Percentiles rank a stretch among this genome's conserved stretches.
These are phyloP conservation scores for Piper betle DNA, from an alignment of 164 flowering plant species.

Conservation along the genomic window DNA sequence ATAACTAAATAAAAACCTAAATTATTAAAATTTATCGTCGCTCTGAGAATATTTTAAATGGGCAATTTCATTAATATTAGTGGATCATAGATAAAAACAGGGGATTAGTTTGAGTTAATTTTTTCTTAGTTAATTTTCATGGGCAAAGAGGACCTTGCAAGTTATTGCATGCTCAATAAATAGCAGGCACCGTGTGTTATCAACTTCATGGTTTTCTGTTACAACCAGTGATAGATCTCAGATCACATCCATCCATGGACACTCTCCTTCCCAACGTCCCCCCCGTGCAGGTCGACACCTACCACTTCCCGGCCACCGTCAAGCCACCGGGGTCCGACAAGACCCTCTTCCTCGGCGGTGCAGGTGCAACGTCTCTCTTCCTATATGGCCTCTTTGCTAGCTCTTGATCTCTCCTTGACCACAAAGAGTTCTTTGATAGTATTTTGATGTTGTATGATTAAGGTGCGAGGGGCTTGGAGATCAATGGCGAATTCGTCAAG, in stretches of 20 bases:
- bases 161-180: too few species aligned
- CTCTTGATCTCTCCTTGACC: neutral
- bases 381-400: neutral
- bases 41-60: too few species aligned
- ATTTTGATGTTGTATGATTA: constrained; percentile 13
- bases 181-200: too few species aligned
- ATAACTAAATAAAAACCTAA: too few species aligned
- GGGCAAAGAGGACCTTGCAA: too few species aligned
- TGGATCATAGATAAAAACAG: too few species aligned
- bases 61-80: too few species aligned
- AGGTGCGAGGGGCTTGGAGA: constrained; percentile 76
- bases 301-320: constrained; percentile 34
- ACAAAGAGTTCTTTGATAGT: neutral
- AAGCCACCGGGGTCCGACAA: constrained; percentile 53
- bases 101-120: too few species aligned
- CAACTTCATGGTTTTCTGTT: too few species aligned
- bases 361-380: constrained; percentile 28
- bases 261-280: neutral
- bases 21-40: too few species aligned
- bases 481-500: constrained; percentile 61
- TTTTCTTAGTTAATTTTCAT: too few species aligned
- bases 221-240: too few species aligned
- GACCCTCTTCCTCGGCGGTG: constrained; percentile 71
- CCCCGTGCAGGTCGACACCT: constrained; percentile 27
- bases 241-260: neutral